Percentiles rank a stretch among this genome's conserved stretches.
phyloP scores from a whole-genome alignment of 1,284 basidiomycete species.

The Cryptococcus deneoformans region DNA sequence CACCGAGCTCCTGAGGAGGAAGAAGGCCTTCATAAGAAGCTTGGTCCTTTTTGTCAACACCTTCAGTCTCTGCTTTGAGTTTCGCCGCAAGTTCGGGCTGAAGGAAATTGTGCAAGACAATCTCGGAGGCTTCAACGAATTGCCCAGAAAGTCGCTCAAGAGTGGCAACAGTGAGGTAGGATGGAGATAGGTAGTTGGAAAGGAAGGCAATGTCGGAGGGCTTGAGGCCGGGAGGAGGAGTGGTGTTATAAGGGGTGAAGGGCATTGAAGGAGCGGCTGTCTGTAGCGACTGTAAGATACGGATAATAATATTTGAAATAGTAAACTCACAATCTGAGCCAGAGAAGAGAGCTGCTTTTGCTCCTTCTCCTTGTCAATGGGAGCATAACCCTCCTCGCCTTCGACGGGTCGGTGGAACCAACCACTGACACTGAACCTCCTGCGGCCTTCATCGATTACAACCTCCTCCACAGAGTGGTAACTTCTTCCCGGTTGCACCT shows the following conservation, averaged over 20 bases:
- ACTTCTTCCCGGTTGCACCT: constrained; percentile 71
- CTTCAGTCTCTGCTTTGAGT: constrained; percentile 64
- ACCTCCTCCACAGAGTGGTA: constrained; percentile 99
- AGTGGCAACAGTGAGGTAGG: constrained; percentile 79
- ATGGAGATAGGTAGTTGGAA: constrained; percentile 79
- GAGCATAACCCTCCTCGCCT: constrained; percentile 82
- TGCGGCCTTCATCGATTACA: constrained; percentile 69
- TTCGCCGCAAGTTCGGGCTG: constrained; percentile 62
- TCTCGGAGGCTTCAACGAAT: constrained; percentile 83
- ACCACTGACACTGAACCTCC: constrained; percentile 84
- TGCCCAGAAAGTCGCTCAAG: constrained; percentile 75
- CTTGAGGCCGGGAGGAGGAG: constrained; percentile 56
- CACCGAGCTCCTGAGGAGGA: constrained; percentile 60
- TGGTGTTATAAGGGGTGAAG: constrained; percentile 38
- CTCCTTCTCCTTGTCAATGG: constrained; percentile 62
- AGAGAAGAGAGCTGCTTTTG: constrained; percentile 59
- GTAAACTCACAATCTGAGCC: constrained; percentile 46
- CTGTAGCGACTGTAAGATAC: constrained; percentile 43
- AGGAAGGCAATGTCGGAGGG: constrained; percentile 67
- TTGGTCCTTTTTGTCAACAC: constrained; percentile 63
- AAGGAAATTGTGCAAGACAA: constrained; percentile 88
- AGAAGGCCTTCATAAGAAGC: constrained; percentile 45
- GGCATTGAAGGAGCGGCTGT: constrained; percentile 58
- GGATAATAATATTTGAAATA: not conserved
- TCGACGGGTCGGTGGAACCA: constrained; percentile 95